phyloP scores from a whole-genome alignment of 2,329 filamentous ascomycete species.

The Dactylellina parvicollis region DNA sequence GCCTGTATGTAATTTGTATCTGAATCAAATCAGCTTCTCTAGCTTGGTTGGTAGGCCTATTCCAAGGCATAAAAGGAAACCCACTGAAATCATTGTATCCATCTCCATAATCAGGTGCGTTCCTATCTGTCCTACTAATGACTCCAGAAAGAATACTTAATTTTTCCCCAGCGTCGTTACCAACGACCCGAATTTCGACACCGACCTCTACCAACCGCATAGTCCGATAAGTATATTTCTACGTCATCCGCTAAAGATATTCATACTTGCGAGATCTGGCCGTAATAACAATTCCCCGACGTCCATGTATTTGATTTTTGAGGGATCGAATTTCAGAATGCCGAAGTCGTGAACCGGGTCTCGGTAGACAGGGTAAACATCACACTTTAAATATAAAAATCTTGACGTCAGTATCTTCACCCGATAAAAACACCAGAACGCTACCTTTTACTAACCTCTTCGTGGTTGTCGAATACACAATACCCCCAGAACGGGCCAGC shows the following conservation, averaged over 20 bases:
- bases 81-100: conserved; percentile 97
- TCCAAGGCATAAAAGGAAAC: not conserved
- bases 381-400: conserved; percentile 70
- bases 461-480: conserved; percentile 98
- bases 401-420: conserved; percentile 11
- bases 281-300: conserved; percentile 80
- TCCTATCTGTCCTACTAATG: conserved; percentile 93
- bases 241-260: conserved; percentile 55
- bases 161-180: conserved; percentile 98
- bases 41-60: conserved; percentile 11
- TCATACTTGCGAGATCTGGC: conserved; percentile 76
- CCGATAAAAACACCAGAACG: conserved; percentile 46
- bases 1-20: conserved; percentile 94
- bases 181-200: conserved; percentile 93
- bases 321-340: conserved; percentile 93
- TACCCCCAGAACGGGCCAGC: conserved; percentile 97
- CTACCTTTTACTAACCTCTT: conserved; percentile 68
- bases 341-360: conserved; percentile 99
- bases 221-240: conserved; percentile 29
- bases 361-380: conserved; percentile 95
- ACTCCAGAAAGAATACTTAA: conserved; percentile 97
- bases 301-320: conserved; percentile 96
- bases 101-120: conserved; percentile 96
- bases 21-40: conserved; percentile 58
- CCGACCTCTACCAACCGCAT: conserved; percentile 70